These are phyloP conservation scores for Penicillium egyptiacum DNA, from an alignment of 495 filamentous ascomycete species.

Conservation along the genomic window DNA sequence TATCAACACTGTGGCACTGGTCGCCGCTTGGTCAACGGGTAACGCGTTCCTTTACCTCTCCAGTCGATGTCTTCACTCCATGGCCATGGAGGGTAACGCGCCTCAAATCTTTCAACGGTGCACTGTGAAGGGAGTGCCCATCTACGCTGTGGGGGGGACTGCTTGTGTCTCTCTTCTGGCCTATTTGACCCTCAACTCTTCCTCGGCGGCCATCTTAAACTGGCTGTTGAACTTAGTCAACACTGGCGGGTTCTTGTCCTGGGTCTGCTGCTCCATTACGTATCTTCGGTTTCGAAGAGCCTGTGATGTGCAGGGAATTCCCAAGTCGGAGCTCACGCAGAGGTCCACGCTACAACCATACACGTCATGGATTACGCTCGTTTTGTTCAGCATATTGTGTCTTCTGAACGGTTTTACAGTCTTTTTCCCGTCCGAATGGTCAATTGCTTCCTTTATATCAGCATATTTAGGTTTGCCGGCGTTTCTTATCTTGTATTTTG, in stretches of 20 bases:
- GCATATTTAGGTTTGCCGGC: slow-evolving; percentile 56
- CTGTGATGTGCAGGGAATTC: slow-evolving; percentile 9
- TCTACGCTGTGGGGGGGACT: slow-evolving; percentile 27
- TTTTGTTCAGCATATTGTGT: slow-evolving; percentile 32
- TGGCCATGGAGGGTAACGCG: slow-evolving; percentile 41
- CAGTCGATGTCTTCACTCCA: slow-evolving; percentile 54
- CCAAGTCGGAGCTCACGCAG: neutral
- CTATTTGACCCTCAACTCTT: slow-evolving; percentile 23
- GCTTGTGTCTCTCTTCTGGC: slow-evolving; percentile 23
- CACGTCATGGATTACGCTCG: slow-evolving; percentile 7
- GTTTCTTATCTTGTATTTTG: slow-evolving; percentile 49
- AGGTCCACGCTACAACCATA: neutral
- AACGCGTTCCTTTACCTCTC: slow-evolving; percentile 76
- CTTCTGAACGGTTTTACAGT: slow-evolving; percentile 59
- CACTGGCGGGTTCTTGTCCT: slow-evolving; percentile 52
- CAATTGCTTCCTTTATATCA: slow-evolving; percentile 47
- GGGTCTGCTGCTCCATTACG: slow-evolving; percentile 53
- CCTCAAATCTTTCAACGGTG: slow-evolving; percentile 37
- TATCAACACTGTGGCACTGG: slow-evolving; percentile 70
- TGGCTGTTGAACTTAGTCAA: slow-evolving; percentile 59
- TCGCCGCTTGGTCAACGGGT: slow-evolving; percentile 61
- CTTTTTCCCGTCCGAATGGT: slow-evolving; percentile 52
- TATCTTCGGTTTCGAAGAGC: slow-evolving; percentile 57
- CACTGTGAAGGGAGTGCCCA: slow-evolving; percentile 41
- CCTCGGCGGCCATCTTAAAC: slow-evolving; percentile 21